Percentiles rank a stretch among this genome's conserved stretches.
Conservation (phyloP, 2,329 filamentous ascomycete genomes). For the Colletotrichum plurivorum region DNA sequence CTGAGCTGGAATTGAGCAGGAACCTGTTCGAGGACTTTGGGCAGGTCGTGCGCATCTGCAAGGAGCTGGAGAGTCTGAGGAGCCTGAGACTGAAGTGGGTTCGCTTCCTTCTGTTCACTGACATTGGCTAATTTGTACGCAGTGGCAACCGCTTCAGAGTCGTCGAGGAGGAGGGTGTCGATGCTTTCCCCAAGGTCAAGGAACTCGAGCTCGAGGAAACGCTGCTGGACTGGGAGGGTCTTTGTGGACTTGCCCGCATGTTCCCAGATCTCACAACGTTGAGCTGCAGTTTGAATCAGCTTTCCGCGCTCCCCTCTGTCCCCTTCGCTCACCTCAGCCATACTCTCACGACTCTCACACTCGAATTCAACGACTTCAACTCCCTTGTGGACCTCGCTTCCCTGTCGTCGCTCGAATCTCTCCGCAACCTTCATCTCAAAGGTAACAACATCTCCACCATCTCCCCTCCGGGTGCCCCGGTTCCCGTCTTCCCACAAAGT, state of each 20-base stretch:
- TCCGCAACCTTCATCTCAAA: constrained; percentile 79
- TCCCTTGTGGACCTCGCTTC: constrained; percentile 69
- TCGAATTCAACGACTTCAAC: constrained; percentile 81
- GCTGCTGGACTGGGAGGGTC: constrained; percentile 75
- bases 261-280: constrained; percentile 69
- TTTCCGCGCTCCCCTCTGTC: constrained; percentile 64
- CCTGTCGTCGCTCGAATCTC: constrained; percentile 64
- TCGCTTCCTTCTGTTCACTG: not conserved
- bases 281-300: constrained; percentile 69
- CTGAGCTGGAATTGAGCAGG: constrained; percentile 86
- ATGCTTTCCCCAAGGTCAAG: constrained; percentile 64
- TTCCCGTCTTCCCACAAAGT: constrained; percentile 65
- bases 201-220: constrained; percentile 78
- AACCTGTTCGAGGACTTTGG: constrained; percentile 81
- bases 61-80: constrained; percentile 75
- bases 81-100: constrained; percentile 80
- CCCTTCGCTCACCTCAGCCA: constrained; percentile 57
- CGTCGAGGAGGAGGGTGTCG: constrained; percentile 47
- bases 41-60: constrained; percentile 80
- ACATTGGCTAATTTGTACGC: constrained; percentile 39
- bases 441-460: constrained; percentile 77
- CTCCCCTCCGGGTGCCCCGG: constrained; percentile 45
- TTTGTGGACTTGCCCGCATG: constrained; percentile 65
- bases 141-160: constrained; percentile 81
- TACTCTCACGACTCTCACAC: constrained; percentile 73